A percentile compares a stretch with the other conserved stretches of the same genome.
Evolutionary conservation across 2,329 filamentous ascomycete genomes (phyloP).

Genomic region (Aspergillus fumigatiaffinis): DNA sequence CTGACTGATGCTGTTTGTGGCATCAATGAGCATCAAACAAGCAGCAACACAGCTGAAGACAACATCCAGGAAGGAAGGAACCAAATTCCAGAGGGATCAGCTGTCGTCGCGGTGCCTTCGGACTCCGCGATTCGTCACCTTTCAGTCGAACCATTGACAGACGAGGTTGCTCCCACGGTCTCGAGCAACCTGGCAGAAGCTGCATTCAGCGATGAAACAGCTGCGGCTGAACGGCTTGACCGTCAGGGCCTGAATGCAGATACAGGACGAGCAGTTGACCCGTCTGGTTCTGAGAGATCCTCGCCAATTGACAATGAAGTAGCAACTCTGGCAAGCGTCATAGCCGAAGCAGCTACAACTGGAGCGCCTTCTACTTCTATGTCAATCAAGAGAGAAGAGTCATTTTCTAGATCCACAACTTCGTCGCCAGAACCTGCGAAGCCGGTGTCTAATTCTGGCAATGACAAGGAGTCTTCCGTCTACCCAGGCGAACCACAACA

Average conservation of each 20-base stretch:
- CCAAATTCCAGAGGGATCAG: neutral
- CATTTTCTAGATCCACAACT: neutral
- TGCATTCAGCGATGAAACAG: neutral
- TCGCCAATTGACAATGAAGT: neutral
- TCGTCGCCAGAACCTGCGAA: neutral
- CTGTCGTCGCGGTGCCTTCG: neutral
- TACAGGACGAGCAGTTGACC: neutral
- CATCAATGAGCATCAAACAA: neutral
- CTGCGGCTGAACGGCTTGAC: neutral
- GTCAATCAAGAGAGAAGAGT: neutral
- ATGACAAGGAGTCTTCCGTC: neutral
- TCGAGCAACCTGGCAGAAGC: neutral
- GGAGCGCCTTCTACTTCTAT: neutral
- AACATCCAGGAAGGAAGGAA: neutral
- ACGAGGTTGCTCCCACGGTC: neutral
- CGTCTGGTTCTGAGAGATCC: neutral
- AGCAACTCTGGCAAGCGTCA: neutral
- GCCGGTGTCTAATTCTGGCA: neutral
- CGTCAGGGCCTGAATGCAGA: neutral
- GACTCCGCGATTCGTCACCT: neutral
- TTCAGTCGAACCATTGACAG: neutral
- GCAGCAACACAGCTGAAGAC: neutral
- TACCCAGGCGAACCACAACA: neutral
- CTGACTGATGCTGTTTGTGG: neutral
- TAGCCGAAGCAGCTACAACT: neutral